Base-by-base conservation (phyloP, 164 flowering plant genomes). In the Berberis vulgaris region DNA sequence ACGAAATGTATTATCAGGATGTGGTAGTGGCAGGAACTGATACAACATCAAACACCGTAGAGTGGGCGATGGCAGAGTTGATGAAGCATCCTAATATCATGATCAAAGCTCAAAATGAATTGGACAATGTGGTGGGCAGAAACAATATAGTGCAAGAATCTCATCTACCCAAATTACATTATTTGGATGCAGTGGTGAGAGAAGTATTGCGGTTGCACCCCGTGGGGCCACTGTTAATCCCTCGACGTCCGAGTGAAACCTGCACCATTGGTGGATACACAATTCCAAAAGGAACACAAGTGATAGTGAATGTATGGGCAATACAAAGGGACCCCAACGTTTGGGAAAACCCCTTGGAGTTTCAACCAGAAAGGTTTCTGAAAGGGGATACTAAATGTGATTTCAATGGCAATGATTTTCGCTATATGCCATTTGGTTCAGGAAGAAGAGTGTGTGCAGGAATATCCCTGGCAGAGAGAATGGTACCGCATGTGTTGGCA, bases 51-150 rank as follows among this genome's bases (percentile, higher is more conserved):
- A 41, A 49, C 26, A 67, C 76, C 10, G 5, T 65, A 2, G 81
- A 75, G 53, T 78, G 73, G 79, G 75, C 69, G 7, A 71, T 78
- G 72, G 62, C 77, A 1, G 77, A 73, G 67, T 43, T 76, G 42
- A 58, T 78, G 45, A 45, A 60, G 13, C 45, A 71, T 3, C 73
- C 75, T 2, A 42, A 49, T 26, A 59, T 60, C 3, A 54, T 73
- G 73, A 71, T 46, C 40, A 61, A 55, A 8, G 73, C 64, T 1
- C 79, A 73, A 61, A 70, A 66, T 9, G 81, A 78, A 54, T 7
- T 78, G 2, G 69, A 62, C 1, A 7, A 45, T 47, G 74, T 63
- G 3, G 78, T 70, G 4, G 78, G 76, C 1, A 45, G 2, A 41
- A 40, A 57, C 7, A 57, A 57, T 3, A 26, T 57, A 41, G 45